Percentiles rank a stretch among this genome's conserved stretches.
Conservation (phyloP, 768 basidiomycete genomes). For the Psilocybe tampanensis region DNA sequence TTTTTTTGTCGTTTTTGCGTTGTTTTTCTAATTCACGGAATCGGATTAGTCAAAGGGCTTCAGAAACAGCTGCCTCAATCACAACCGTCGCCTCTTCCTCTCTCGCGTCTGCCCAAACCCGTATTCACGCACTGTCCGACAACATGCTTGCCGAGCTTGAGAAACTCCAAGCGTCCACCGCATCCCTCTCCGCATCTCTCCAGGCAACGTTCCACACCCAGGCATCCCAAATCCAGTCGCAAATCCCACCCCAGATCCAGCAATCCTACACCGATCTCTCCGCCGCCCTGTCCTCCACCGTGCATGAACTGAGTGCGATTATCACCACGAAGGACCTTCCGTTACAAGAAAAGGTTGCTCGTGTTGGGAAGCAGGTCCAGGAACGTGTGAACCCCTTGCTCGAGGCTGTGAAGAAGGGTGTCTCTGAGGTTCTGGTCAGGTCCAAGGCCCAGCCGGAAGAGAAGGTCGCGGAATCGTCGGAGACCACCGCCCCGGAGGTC, state of each 20-base stretch:
- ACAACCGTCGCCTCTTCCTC: slow-evolving; percentile 61
- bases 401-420: slow-evolving; percentile 46
- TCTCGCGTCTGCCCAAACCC: slow-evolving; percentile 53
- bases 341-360: slow-evolving; percentile 62
- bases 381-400: slow-evolving; percentile 64
- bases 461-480: neutral
- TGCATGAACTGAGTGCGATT: slow-evolving; percentile 56
- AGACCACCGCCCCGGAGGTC: neutral
- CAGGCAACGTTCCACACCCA: slow-evolving; percentile 37
- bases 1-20: neutral
- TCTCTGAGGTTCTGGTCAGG: slow-evolving; percentile 39
- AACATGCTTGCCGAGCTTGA: slow-evolving; percentile 69
- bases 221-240: slow-evolving; percentile 38
- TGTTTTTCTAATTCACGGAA: slow-evolving; percentile 8
- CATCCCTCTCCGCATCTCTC: slow-evolving; percentile 47
- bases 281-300: slow-evolving; percentile 43
- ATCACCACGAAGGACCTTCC: slow-evolving; percentile 56
- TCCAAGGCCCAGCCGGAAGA: slow-evolving; percentile 11
- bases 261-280: slow-evolving; percentile 58
- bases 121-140: slow-evolving; percentile 62
- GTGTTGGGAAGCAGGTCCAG: slow-evolving; percentile 58
- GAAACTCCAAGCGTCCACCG: slow-evolving; percentile 62
- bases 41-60: slow-evolving; percentile 61
- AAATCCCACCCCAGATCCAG: slow-evolving; percentile 63
- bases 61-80: slow-evolving; percentile 66